Percentiles rank a stretch among this genome's conserved stretches.
phyloP scores from a whole-genome alignment of 2,329 filamentous ascomycete genomes.

The Cladophialophora bantiana region DNA sequence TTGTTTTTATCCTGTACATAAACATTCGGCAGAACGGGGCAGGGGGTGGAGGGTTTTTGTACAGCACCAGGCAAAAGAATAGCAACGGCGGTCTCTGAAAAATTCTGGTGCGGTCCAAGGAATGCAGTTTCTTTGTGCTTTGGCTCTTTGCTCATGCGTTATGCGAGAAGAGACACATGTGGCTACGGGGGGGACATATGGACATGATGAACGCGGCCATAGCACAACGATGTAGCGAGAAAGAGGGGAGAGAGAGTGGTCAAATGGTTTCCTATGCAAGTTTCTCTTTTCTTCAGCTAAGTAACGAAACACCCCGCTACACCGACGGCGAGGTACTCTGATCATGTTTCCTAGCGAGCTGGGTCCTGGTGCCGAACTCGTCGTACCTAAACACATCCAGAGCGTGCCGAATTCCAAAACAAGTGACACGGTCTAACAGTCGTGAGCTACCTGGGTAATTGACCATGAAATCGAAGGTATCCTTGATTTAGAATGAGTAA shows the following conservation, averaged over 20 bases:
- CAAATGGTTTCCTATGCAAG: neutral
- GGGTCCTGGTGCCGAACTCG: neutral
- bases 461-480: no score
- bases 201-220: constrained; percentile 12
- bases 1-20: constrained; percentile 35
- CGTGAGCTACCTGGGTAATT: no score
- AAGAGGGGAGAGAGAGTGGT: neutral
- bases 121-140: constrained; percentile 15
- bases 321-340: neutral
- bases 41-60: constrained; percentile 23
- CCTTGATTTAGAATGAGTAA: no score
- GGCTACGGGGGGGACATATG: constrained; percentile 19
- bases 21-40: constrained; percentile 17
- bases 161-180: constrained; percentile 30
- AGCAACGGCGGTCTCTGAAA: constrained; percentile 20
- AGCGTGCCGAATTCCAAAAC: no score
- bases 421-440: no score
- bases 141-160: constrained; percentile 26
- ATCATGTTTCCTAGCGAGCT: neutral
- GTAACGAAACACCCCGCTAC: neutral
- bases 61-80: constrained; percentile 36
- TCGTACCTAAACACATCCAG: no score
- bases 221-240: neutral
- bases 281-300: neutral
- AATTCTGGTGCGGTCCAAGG: constrained; percentile 19